Conservation (phyloP, 2,329 filamentous ascomycete species). For the Beauveria pseudobassiana region DNA sequence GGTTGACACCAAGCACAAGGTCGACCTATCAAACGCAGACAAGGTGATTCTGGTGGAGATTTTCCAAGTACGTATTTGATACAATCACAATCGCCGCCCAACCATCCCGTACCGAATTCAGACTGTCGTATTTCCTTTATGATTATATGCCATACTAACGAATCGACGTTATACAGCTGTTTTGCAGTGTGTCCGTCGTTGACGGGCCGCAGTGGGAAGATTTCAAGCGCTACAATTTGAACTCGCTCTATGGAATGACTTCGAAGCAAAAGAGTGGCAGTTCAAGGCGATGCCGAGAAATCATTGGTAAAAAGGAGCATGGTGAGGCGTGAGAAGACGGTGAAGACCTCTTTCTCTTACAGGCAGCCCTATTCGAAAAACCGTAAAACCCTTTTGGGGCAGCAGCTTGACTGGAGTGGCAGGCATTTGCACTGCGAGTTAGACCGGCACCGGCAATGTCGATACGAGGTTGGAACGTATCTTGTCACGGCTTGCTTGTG, state of each 20-base stretch:
- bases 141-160: background rate
- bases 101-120: background rate
- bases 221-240: constrained; percentile 70
- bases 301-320: background rate
- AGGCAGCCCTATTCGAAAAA: background rate
- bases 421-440: background rate
- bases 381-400: too few species aligned
- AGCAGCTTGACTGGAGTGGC: background rate
- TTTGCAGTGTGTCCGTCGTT: constrained; percentile 74
- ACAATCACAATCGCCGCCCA: background rate
- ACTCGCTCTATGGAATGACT: constrained; percentile 55
- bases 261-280: constrained; percentile 12
- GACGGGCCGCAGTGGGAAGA: constrained; percentile 60
- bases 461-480: background rate
- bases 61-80: constrained; percentile 54
- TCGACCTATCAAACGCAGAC: constrained; percentile 71
- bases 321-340: background rate
- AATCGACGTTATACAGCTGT: constrained; percentile 42
- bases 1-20: constrained; percentile 62
- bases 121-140: too few species aligned
- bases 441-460: background rate
- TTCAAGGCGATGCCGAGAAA: background rate
- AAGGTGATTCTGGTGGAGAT: constrained; percentile 74
- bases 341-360: background rate
- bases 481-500: too few species aligned